Evolutionary conservation across 768 basidiomycete genomes (phyloP).

Genomic region (Agaricus sinodeliciosus): DNA sequence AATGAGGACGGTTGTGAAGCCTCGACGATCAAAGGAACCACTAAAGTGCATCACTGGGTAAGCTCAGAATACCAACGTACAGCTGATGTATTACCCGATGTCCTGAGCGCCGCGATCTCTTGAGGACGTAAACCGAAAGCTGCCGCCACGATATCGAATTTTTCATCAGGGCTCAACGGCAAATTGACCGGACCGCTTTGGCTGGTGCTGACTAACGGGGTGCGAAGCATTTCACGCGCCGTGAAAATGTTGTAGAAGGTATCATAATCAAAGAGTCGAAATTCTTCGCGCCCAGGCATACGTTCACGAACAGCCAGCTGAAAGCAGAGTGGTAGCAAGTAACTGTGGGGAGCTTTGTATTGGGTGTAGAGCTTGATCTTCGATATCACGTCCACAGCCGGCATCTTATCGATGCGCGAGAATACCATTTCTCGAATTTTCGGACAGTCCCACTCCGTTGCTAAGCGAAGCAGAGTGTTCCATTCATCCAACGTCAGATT

Average conservation of each 20-base stretch:
- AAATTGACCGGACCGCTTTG: background rate
- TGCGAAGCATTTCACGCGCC: slow-evolving; percentile 7
- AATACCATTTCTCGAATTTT: slow-evolving; percentile 17
- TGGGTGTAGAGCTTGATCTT: background rate
- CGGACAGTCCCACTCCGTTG: background rate
- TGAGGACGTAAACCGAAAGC: background rate
- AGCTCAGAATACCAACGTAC: background rate
- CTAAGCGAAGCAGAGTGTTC: slow-evolving; percentile 1
- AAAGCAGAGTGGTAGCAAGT: slow-evolving; percentile 2
- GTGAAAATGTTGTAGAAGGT: background rate
- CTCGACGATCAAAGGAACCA: background rate
- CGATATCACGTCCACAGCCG: background rate
- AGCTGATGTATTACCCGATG: background rate
- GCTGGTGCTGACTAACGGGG: background rate
- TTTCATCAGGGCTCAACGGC: background rate
- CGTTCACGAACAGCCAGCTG: slow-evolving; percentile 3
- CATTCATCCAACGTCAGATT: background rate
- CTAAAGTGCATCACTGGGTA: background rate
- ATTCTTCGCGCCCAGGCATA: slow-evolving; percentile 6
- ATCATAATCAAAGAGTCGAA: background rate
- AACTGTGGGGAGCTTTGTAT: background rate
- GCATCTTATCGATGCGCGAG: background rate
- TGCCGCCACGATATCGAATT: background rate
- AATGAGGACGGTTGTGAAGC: background rate
- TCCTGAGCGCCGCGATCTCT: background rate